Evolutionary conservation across 192 early-diverging fungal genomes (phyloP), one percentile per base, ranked within the genome.

Genomic region (Endogone sp.): DNA sequence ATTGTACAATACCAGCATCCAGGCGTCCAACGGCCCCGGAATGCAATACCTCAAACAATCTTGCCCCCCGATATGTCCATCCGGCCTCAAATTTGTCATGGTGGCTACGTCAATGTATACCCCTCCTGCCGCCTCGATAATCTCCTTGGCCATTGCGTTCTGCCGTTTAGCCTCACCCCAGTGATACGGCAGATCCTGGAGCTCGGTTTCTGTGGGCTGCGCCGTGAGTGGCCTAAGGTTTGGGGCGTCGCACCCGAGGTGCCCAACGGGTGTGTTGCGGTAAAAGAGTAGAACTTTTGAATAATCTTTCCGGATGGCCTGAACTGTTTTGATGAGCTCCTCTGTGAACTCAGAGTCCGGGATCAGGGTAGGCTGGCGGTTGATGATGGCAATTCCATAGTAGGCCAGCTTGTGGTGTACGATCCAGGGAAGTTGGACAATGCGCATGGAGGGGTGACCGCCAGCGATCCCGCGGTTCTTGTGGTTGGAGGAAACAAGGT

Each of bases 31-130:
- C 1, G 85, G 85, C 6, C 85, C 85, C 3, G 85, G 85, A 27
- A 84, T 77, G 67, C 80, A 83, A 65, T 83, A 86, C 29, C 83
- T 72, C 29, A 83, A 61, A 77, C 85, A 86, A 60, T 86, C 85
- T 24, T 72, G 76, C 10, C 81, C 81, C 4, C 83, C 85, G 9
- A 86, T 70, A 80, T 86, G 81, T 0, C 79, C 85, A 69, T 86
- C 85, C 0, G 80, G 76, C 55, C 83, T 68, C 22, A 61, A 56
- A 31, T 78, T 77, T 22, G 76, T 69, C 73, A 81, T 75, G 9
- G 67, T 65, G 22, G 74, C 85, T 20, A 82, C 63, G 70, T 86
- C 81, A 54, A 83, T 28, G 64, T 70, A 86, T 24, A 86, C 72
- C 0, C 85, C 85, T 20, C 85, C 85, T 11, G 75, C 79, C 6